Evolutionary conservation across 2,329 filamentous ascomycete species (phyloP).

Genomic region (Dothiorella sarmentorum): DNA sequence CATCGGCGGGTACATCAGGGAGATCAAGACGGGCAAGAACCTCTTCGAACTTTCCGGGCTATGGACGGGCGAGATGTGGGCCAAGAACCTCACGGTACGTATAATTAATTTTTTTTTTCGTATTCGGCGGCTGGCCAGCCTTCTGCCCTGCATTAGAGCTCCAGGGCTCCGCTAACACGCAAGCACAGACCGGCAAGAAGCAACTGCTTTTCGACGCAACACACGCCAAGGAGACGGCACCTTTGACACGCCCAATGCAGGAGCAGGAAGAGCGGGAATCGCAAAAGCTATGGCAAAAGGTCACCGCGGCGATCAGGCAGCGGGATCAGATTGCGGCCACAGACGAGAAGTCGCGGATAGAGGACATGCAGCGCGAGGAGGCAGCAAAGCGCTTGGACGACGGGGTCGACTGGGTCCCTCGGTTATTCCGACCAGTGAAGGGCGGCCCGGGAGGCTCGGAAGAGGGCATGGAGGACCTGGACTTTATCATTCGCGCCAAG

Average conservation of each 20-base stretch:
- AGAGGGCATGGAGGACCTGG: conserved; percentile 81
- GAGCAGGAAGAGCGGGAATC: conserved; percentile 92
- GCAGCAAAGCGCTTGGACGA: conserved; percentile 75
- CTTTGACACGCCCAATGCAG: conserved; percentile 69
- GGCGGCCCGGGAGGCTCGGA: conserved; percentile 68
- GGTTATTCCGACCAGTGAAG: conserved; percentile 74
- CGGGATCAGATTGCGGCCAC: conserved; percentile 87
- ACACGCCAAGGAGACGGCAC: conserved; percentile 71
- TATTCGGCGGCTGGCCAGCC: background rate
- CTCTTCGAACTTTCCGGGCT: conserved; percentile 89
- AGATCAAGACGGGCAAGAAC: conserved; percentile 78
- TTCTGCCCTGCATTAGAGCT: background rate
- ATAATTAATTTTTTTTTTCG: background rate
- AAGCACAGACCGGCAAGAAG: conserved; percentile 73
- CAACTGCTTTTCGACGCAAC: conserved; percentile 86
- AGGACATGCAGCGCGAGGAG: conserved; percentile 87
- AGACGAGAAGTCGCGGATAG: conserved; percentile 93
- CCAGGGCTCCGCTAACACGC: conserved; percentile 7
- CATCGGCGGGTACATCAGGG: conserved; percentile 87
- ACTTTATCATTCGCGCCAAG: conserved; percentile 89
- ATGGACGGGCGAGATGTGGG: conserved; percentile 93
- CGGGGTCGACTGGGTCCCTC: conserved; percentile 81
- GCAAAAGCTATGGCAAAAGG: conserved; percentile 79
- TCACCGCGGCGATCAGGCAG: conserved; percentile 75
- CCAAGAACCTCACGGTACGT: conserved; percentile 75